Conservation (phyloP, 2,329 filamentous ascomycete genomes). For the Microdochium trichocladiopsis region DNA sequence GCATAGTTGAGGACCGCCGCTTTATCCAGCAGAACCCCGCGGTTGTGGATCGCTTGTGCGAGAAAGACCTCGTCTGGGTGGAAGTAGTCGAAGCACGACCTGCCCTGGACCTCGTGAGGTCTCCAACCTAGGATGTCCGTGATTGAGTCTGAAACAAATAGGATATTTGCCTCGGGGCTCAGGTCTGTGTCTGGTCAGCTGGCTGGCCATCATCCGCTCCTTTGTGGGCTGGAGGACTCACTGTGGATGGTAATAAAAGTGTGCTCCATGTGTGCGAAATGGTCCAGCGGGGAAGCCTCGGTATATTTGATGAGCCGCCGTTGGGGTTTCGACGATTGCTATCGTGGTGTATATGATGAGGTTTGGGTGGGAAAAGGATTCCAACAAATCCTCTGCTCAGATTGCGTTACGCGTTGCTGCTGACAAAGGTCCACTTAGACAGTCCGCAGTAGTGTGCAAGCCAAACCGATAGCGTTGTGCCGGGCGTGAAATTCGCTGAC, state of each 20-base stretch:
- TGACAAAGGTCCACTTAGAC: too few species aligned
- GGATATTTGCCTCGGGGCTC: slow-evolving; percentile 66
- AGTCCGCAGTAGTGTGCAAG: too few species aligned
- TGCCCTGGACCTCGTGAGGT: slow-evolving; percentile 67
- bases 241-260: slow-evolving; percentile 1
- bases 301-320: too few species aligned
- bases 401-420: too few species aligned
- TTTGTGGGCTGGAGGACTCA: neutral
- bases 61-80: slow-evolving; percentile 74
- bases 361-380: too few species aligned
- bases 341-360: too few species aligned
- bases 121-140: slow-evolving; percentile 65
- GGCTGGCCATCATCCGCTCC: neutral
- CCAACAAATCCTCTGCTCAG: too few species aligned
- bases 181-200: slow-evolving; percentile 47
- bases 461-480: too few species aligned
- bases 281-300: too few species aligned
- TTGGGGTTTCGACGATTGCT: too few species aligned
- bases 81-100: slow-evolving; percentile 80
- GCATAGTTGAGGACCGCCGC: slow-evolving; percentile 80
- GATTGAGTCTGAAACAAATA: slow-evolving; percentile 80
- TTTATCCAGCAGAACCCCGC: slow-evolving; percentile 72
- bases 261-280: neutral
- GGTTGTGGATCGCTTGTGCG: slow-evolving; percentile 64
- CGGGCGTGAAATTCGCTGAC: too few species aligned